These are phyloP conservation scores for Asterochloris sp. DNA, from an alignment of 139 green algal genomes.

Conservation along the genomic window DNA sequence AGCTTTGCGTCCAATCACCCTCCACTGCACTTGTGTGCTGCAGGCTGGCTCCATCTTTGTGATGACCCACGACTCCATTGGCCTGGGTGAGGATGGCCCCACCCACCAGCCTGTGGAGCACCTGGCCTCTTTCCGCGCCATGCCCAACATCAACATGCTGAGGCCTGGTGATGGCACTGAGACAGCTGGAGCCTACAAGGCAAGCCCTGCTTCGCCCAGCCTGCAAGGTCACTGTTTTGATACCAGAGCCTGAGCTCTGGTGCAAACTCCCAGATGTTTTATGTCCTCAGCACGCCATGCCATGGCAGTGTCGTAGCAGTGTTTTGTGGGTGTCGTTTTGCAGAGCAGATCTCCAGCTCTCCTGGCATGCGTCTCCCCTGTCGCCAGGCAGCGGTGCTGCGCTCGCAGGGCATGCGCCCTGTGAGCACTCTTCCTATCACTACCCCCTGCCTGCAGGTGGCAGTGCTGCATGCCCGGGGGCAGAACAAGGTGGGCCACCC, in stretches of 20 bases:
- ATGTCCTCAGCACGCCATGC: background rate
- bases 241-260: background rate
- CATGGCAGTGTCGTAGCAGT: background rate
- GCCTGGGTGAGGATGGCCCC: slow-evolving; percentile 98
- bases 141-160: slow-evolving; percentile 98
- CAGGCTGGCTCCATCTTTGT: slow-evolving; percentile 87
- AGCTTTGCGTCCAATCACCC: too few species aligned
- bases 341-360: too few species aligned
- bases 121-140: slow-evolving; percentile 94
- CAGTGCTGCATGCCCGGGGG: slow-evolving; percentile 52
- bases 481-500: slow-evolving; percentile 49
- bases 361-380: too few species aligned
- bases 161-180: slow-evolving; percentile 94
- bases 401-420: too few species aligned
- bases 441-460: slow-evolving; percentile 18
- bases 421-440: background rate
- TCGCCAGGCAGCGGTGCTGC: too few species aligned
- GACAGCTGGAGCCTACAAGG: slow-evolving; percentile 93
- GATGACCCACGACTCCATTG: slow-evolving; percentile 99
- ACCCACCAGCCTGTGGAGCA: slow-evolving; percentile 99
- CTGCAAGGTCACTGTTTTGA: background rate
- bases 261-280: background rate
- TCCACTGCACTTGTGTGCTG: background rate
- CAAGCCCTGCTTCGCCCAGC: slow-evolving; percentile 15
- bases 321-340: too few species aligned